Conservation (phyloP, 345 rosid species). For the Syzygium aqueum region DNA sequence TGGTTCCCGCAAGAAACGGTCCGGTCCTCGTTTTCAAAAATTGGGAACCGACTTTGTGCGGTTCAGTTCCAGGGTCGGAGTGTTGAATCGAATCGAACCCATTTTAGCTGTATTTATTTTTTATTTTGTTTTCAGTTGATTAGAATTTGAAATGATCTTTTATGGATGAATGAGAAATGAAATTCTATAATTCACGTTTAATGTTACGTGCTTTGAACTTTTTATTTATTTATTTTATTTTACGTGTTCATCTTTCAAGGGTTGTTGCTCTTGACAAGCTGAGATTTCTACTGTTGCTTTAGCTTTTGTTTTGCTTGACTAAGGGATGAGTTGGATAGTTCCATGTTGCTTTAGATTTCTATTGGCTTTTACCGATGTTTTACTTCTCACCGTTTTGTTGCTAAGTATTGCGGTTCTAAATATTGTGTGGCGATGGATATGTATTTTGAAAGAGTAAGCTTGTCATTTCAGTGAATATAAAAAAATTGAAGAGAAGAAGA, state of each 20-base stretch:
- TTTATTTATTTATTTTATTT: background rate
- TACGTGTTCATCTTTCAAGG: background rate
- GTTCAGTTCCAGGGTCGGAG: background rate
- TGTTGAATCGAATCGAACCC: background rate
- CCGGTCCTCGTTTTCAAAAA: too few species aligned
- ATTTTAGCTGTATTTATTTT: background rate
- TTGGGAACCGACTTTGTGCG: too few species aligned
- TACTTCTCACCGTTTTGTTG: background rate
- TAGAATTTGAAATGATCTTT: background rate
- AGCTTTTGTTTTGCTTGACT: background rate
- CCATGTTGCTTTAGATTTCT: background rate
- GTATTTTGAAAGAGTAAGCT: background rate
- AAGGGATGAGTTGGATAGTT: background rate
- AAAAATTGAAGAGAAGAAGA: accelerated
- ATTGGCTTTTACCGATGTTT: background rate
- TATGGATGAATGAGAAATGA: background rate
- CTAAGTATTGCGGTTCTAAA: background rate
- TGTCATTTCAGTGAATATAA: background rate
- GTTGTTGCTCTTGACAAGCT: background rate
- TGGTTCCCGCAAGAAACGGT: too few species aligned
- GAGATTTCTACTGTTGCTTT: background rate
- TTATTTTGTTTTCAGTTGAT: background rate
- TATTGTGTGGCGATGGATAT: background rate
- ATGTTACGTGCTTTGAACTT: background rate
- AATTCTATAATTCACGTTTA: background rate